Evolutionary conservation across 108 stramenopile species (phyloP).

Genomic region (Fragilariopsis cylindrus): DNA sequence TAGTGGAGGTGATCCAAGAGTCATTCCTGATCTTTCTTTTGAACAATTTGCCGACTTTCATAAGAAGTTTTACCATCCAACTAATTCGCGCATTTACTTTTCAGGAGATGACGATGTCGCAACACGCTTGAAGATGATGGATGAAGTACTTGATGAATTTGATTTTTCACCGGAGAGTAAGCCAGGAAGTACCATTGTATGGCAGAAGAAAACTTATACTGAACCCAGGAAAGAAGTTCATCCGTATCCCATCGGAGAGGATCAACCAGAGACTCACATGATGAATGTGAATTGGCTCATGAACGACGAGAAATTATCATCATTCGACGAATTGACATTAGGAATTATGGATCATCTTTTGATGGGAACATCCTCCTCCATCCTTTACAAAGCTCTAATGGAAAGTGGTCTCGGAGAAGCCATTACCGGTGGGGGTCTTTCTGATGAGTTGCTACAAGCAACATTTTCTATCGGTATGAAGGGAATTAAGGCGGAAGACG

Average conservation of each 20-base stretch:
- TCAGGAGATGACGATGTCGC: slow-evolving; percentile 94
- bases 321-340: slow-evolving; percentile 81
- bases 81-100: slow-evolving; percentile 93
- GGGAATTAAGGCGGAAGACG: slow-evolving; percentile 81
- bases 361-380: slow-evolving; percentile 90
- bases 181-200: slow-evolving; percentile 58
- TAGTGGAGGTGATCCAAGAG: slow-evolving; percentile 94
- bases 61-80: slow-evolving; percentile 92
- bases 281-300: slow-evolving; percentile 93
- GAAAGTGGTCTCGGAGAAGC: slow-evolving; percentile 89
- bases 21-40: slow-evolving; percentile 93
- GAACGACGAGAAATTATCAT: slow-evolving; percentile 83
- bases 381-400: slow-evolving; percentile 89
- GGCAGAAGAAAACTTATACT: slow-evolving; percentile 70
- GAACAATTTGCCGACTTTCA: slow-evolving; percentile 96
- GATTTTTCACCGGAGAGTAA: slow-evolving; percentile 69
- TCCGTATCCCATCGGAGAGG: slow-evolving; percentile 68
- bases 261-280: slow-evolving; percentile 84
- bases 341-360: slow-evolving; percentile 91
- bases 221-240: slow-evolving; percentile 56
- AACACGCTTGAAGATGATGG: slow-evolving; percentile 89
- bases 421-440: slow-evolving; percentile 93
- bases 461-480: slow-evolving; percentile 93
- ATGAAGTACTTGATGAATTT: slow-evolving; percentile 90
- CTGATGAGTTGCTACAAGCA: slow-evolving; percentile 91